These are phyloP conservation scores for Rostrohypoxylon terebratum DNA, from an alignment of 495 filamentous ascomycete species.

Conservation along the genomic window DNA sequence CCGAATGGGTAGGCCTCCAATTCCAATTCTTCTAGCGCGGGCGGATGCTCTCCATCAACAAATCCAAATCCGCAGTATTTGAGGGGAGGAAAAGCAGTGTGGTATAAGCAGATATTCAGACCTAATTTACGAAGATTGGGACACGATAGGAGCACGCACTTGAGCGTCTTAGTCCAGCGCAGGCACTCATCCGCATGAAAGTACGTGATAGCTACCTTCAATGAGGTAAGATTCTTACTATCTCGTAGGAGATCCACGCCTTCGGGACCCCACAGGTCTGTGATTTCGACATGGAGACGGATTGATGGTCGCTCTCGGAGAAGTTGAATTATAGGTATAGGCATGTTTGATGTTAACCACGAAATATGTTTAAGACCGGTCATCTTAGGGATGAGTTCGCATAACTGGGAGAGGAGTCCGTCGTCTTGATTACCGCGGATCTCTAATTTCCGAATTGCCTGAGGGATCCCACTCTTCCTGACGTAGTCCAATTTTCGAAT, in stretches of 20 bases:
- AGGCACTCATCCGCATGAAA: neutral
- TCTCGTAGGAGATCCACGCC: neutral
- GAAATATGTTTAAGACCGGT: slow-evolving; percentile 12
- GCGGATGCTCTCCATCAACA: slow-evolving; percentile 1
- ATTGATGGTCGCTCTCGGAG: slow-evolving; percentile 1
- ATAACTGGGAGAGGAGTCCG: neutral
- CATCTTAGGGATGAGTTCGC: slow-evolving; percentile 12
- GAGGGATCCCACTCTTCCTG: neutral
- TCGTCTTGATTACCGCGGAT: neutral
- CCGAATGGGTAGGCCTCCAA: neutral
- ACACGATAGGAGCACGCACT: slow-evolving; percentile 9
- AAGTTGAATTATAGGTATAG: neutral
- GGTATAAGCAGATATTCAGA: neutral
- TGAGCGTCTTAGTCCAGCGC: neutral
- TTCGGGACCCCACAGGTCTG: neutral
- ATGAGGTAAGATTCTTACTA: neutral
- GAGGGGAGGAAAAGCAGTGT: neutral
- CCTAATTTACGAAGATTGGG: slow-evolving; percentile 4
- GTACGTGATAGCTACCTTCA: neutral
- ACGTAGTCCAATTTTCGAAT: slow-evolving; percentile 1
- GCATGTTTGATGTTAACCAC: neutral
- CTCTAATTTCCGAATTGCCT: slow-evolving; percentile 9
- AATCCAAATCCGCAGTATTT: slow-evolving; percentile 2
- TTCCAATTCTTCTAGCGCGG: slow-evolving; percentile 9
- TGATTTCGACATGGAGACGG: neutral